Conservation (phyloP, 805 yeast genomes). For the Candida cerambycidarum region DNA sequence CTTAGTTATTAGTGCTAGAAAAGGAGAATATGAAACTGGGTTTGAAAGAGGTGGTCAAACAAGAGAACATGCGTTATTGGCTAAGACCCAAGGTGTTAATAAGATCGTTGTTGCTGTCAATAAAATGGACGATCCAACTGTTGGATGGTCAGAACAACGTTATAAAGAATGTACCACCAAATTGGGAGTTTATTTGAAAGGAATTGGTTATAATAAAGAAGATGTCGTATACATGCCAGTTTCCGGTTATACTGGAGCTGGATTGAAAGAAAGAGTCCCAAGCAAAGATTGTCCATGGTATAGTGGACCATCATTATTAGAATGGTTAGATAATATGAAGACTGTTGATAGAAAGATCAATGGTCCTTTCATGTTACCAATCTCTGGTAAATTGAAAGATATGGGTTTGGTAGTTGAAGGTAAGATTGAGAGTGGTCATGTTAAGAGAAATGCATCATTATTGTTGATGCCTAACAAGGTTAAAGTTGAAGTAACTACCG, state of each 20-base stretch:
- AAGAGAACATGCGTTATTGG: constrained; percentile 94
- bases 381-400: constrained; percentile 92
- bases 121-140: constrained; percentile 99
- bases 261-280: constrained; percentile 82
- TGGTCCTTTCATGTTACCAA: constrained; percentile 97
- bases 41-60: constrained; percentile 99
- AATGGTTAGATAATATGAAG: constrained; percentile 81
- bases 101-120: constrained; percentile 89
- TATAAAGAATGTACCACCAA: constrained; percentile 92
- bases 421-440: constrained; percentile 93
- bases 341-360: constrained; percentile 82
- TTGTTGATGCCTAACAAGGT: constrained; percentile 91
- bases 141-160: constrained; percentile 92
- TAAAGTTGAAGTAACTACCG: constrained; percentile 78
- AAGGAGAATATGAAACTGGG: constrained; percentile 99
- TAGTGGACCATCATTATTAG: constrained; percentile 86
- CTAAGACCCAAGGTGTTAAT: constrained; percentile 98
- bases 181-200: constrained; percentile 73
- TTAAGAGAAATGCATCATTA: constrained; percentile 73
- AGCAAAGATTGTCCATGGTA: constrained; percentile 83
- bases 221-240: constrained; percentile 95
- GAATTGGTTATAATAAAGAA: constrained; percentile 85
- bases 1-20: constrained; percentile 95
- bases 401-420: constrained; percentile 98
- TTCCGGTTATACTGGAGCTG: constrained; percentile 97